A percentile compares a stretch with the other conserved stretches of the same genome.
Conservation (phyloP, 352 stramenopile species). For the Globisporangium barbulae region DNA sequence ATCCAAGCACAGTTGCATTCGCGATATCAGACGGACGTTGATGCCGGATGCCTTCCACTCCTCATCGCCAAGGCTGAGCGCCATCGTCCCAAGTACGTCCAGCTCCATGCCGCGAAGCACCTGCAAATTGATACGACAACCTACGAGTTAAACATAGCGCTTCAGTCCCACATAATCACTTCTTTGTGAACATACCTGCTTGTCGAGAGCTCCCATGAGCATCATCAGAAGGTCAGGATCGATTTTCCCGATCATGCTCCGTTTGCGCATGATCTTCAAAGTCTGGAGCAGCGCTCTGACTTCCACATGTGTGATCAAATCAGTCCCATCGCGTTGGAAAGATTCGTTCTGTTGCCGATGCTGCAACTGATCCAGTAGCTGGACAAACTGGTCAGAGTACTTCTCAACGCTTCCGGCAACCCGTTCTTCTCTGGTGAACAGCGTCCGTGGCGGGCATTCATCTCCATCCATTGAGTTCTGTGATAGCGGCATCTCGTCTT, state of each 20-base stretch:
- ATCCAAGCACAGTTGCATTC: slow-evolving; percentile 49
- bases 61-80: slow-evolving; percentile 26
- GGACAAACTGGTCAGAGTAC: slow-evolving; percentile 50
- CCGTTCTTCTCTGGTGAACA: slow-evolving; percentile 53
- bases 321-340: slow-evolving; percentile 27
- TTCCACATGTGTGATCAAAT: slow-evolving; percentile 48
- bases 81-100: slow-evolving; percentile 31
- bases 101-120: slow-evolving; percentile 25
- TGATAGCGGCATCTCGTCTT: slow-evolving; percentile 11
- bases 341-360: slow-evolving; percentile 28
- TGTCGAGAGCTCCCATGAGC: slow-evolving; percentile 54
- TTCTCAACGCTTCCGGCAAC: slow-evolving; percentile 62
- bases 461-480: slow-evolving; percentile 22
- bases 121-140: slow-evolving; percentile 1
- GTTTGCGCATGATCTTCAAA: slow-evolving; percentile 70
- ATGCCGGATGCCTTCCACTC: slow-evolving; percentile 34
- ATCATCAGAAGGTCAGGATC: slow-evolving; percentile 50
- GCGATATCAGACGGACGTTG: slow-evolving; percentile 31
- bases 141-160: background rate
- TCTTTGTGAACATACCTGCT: slow-evolving; percentile 31
- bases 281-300: slow-evolving; percentile 63
- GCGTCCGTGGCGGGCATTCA: slow-evolving; percentile 25
- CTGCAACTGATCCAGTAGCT: slow-evolving; percentile 35
- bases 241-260: slow-evolving; percentile 50
- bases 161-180: background rate